Conservation (phyloP, 83 land plant genomes). For the Thuja plicata region DNA sequence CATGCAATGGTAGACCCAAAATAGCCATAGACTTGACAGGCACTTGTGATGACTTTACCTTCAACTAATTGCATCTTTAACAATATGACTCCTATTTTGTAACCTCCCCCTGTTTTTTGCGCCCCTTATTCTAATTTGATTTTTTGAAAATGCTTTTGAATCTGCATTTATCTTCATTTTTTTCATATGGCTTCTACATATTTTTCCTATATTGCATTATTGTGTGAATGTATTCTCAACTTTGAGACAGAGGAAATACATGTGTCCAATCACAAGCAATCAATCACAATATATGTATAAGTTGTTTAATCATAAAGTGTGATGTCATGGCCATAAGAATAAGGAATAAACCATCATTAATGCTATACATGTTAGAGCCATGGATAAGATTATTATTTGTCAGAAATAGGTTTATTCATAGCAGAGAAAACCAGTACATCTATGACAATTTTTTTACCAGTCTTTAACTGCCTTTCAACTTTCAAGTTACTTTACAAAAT, state of each 20-base stretch:
- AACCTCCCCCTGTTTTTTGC: not conserved
- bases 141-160: too few relatives aligned
- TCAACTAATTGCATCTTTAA: not conserved
- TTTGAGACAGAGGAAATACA: not conserved
- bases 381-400: not conserved
- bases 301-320: not conserved
- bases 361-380: not conserved
- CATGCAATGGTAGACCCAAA: not conserved
- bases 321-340: not conserved
- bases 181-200: not conserved
- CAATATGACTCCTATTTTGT: not conserved
- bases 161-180: not conserved
- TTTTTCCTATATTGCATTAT: not conserved
- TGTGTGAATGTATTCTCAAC: not conserved
- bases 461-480: not conserved
- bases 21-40: not conserved
- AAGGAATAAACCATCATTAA: not conserved
- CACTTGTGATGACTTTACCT: not conserved
- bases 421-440: not conserved
- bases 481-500: not conserved
- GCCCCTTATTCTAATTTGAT: not conserved
- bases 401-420: not conserved
- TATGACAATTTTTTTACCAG: not conserved
- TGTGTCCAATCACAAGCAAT: not conserved
- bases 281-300: not conserved